Evolutionary conservation across 2,329 filamentous ascomycete species (phyloP).

Genomic region (Beauveria pseudobassiana): DNA sequence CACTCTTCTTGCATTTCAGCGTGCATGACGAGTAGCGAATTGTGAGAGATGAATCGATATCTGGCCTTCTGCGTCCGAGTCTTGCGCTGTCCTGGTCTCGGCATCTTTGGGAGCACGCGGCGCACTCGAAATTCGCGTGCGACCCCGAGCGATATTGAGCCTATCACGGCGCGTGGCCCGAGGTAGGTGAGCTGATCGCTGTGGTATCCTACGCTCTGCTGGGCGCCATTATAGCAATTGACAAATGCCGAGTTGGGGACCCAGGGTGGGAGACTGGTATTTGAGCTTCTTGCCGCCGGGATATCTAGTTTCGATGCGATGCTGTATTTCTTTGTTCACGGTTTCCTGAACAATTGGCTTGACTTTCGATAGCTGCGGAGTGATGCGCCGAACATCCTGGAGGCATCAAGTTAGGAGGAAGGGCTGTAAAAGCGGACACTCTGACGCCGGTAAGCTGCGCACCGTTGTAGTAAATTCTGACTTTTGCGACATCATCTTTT

Average conservation of each 20-base stretch:
- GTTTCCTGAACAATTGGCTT: slow-evolving; percentile 62
- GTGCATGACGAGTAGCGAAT: slow-evolving; percentile 91
- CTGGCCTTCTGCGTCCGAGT: slow-evolving; percentile 66
- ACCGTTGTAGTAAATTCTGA: slow-evolving; percentile 85
- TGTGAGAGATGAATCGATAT: slow-evolving; percentile 93
- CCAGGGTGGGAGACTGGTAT: slow-evolving; percentile 72
- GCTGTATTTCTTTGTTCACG: slow-evolving; percentile 71
- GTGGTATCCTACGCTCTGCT: slow-evolving; percentile 85
- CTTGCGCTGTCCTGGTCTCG: slow-evolving; percentile 30
- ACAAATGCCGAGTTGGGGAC: slow-evolving; percentile 85
- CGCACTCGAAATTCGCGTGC: slow-evolving; percentile 89
- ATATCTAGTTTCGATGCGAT: slow-evolving; percentile 61
- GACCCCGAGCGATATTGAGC: slow-evolving; percentile 83
- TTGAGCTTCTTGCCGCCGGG: slow-evolving; percentile 65
- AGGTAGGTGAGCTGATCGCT: slow-evolving; percentile 90
- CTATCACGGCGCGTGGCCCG: slow-evolving; percentile 81
- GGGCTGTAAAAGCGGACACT: background rate
- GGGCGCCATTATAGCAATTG: slow-evolving; percentile 81
- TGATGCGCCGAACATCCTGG: slow-evolving; percentile 67
- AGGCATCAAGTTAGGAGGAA: background rate
- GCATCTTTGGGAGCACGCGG: slow-evolving; percentile 56
- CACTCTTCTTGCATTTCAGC: slow-evolving; percentile 96
- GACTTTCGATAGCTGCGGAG: slow-evolving; percentile 64
- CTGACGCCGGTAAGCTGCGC: slow-evolving; percentile 48
- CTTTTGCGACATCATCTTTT: slow-evolving; percentile 63